Conservation (phyloP, 495 filamentous ascomycete species). For the Neurospora pannonica region DNA sequence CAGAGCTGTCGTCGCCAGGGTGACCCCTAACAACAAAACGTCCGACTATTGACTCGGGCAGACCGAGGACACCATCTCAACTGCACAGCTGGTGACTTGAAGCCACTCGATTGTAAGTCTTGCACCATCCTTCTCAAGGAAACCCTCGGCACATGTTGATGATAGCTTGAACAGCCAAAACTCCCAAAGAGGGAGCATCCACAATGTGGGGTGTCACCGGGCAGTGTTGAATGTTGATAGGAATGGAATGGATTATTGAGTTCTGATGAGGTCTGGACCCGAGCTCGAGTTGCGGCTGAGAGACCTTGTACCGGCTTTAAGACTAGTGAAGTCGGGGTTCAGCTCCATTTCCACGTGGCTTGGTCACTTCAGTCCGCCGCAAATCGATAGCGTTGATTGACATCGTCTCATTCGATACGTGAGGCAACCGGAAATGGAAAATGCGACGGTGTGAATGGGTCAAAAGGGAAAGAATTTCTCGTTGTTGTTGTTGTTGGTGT, state of each 20-base stretch:
- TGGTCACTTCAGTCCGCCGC: background rate
- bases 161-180: background rate
- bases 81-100: background rate
- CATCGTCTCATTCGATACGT: background rate
- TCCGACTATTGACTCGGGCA: background rate
- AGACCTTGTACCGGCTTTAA: background rate
- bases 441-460: background rate
- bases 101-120: background rate
- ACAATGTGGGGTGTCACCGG: background rate
- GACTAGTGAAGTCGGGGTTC: background rate
- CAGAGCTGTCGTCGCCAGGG: background rate
- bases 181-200: background rate
- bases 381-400: background rate
- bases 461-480: background rate
- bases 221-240: background rate
- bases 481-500: background rate
- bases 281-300: background rate
- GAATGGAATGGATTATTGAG: background rate
- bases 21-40: background rate
- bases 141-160: background rate
- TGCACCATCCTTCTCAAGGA: background rate
- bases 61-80: background rate
- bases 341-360: background rate
- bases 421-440: background rate
- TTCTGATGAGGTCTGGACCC: background rate